Evolutionary conservation across 164 flowering plant genomes (phyloP).

Genomic region (Saururus chinensis): DNA sequence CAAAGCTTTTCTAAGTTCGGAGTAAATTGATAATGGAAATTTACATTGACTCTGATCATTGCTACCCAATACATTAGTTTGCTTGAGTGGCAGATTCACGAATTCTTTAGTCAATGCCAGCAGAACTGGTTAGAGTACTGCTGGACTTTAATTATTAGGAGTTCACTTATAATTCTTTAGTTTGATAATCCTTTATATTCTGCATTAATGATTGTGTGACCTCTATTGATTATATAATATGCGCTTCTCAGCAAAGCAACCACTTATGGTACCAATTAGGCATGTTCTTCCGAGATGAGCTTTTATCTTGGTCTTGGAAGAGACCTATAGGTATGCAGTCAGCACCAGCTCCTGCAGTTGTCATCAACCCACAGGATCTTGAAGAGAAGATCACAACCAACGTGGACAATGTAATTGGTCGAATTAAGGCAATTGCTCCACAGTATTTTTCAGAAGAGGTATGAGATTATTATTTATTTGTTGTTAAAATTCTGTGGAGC

Average conservation of each 20-base stretch:
- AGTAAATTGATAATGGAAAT: no score
- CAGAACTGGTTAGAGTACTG: no score
- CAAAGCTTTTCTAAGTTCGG: no score
- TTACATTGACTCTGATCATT: no score
- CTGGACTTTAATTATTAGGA: no score
- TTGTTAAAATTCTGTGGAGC: no score
- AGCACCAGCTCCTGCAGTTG: slow-evolving; percentile 48
- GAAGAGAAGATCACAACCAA: slow-evolving; percentile 75
- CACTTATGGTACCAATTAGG: slow-evolving; percentile 94
- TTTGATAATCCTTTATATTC: background rate
- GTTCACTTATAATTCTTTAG: no score
- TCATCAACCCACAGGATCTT: slow-evolving; percentile 58
- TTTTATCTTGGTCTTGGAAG: slow-evolving; percentile 95
- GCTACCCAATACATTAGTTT: no score
- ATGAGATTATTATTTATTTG: background rate
- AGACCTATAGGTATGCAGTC: slow-evolving; percentile 66
- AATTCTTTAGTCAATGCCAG: no score
- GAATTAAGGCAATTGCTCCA: slow-evolving; percentile 72
- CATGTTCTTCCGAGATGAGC: slow-evolving; percentile 99
- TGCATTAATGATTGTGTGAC: background rate
- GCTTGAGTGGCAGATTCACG: no score
- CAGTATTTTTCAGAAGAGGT: slow-evolving; percentile 81
- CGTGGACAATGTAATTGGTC: slow-evolving; percentile 68
- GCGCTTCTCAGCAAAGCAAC: slow-evolving; percentile 71
- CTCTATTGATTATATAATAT: background rate